These are phyloP conservation scores for Kwoniella dejecticola DNA, from an alignment of 768 basidiomycete species.

Conservation along the genomic window DNA sequence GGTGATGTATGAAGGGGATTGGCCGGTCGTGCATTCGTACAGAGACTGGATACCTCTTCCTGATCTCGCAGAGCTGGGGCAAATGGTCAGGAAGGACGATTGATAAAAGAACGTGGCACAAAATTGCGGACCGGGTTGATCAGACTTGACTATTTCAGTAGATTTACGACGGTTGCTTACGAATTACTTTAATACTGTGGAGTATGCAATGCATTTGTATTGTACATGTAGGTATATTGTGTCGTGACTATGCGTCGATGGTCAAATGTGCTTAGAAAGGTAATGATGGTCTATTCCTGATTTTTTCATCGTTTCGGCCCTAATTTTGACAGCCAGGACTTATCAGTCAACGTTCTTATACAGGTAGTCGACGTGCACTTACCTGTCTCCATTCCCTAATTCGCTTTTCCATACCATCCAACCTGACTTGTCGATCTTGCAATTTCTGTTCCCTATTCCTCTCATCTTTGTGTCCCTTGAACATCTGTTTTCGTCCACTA, in stretches of 20 bases:
- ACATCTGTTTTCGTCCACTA: conserved; percentile 34
- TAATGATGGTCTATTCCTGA: conserved; percentile 31
- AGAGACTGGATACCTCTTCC: conserved; percentile 21
- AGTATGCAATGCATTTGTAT: conserved; percentile 3
- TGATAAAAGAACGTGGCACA: too few relatives aligned
- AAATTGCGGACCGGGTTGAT: too few relatives aligned
- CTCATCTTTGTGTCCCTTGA: conserved; percentile 52
- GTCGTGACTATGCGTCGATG: background rate
- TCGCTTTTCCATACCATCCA: conserved; percentile 51
- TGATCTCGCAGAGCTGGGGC: conserved; percentile 13
- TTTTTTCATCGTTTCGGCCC: conserved; percentile 31
- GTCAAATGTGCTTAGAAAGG: conserved; percentile 32
- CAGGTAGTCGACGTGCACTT: conserved; percentile 8
- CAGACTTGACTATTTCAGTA: too few relatives aligned
- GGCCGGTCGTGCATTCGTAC: conserved; percentile 35
- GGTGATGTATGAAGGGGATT: conserved; percentile 32
- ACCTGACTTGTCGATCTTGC: conserved; percentile 39
- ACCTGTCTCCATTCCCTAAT: conserved; percentile 50
- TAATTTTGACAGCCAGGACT: conserved; percentile 1
- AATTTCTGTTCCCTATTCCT: conserved; percentile 32
- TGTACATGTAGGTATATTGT: background rate
- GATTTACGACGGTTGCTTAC: too few relatives aligned
- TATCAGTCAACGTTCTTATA: background rate
- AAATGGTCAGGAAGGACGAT: background rate
- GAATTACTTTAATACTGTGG: background rate